These are phyloP conservation scores for Neonectria sp. DNA, from an alignment of 2,329 filamentous ascomycete genomes.

Conservation along the genomic window DNA sequence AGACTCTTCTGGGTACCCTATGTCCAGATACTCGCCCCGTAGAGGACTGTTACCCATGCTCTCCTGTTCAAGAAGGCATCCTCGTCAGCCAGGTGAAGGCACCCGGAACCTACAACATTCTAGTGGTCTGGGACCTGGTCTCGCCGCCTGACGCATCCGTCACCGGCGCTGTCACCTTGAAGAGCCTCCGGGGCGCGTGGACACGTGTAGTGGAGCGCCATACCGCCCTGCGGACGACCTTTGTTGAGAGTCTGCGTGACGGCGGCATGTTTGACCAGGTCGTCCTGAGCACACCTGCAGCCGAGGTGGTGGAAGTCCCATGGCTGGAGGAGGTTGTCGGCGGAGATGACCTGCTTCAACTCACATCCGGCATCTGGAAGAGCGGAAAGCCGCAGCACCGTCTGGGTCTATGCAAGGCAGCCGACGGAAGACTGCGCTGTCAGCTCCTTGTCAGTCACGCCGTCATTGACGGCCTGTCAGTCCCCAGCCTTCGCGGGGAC, in stretches of 20 bases:
- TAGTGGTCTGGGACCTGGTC: slow-evolving; percentile 17
- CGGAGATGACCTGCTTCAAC: slow-evolving; percentile 1
- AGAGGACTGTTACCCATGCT: slow-evolving; percentile 29
- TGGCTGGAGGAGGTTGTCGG: slow-evolving; percentile 1
- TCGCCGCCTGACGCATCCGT: not conserved
- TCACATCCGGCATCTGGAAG: not conserved
- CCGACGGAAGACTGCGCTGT: slow-evolving; percentile 25
- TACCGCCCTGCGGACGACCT: slow-evolving; percentile 16
- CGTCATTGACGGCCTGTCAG: slow-evolving; percentile 16
- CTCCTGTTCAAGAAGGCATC: slow-evolving; percentile 29
- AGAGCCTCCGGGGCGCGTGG: slow-evolving; percentile 17
- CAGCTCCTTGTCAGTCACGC: slow-evolving; percentile 26
- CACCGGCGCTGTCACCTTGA: slow-evolving; percentile 3
- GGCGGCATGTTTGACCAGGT: slow-evolving; percentile 18
- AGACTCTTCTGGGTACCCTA: slow-evolving; percentile 1
- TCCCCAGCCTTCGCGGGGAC: slow-evolving; percentile 14
- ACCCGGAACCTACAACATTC: slow-evolving; percentile 24
- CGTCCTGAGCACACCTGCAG: slow-evolving; percentile 12
- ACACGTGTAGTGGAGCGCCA: slow-evolving; percentile 20
- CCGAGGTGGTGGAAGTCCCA: slow-evolving; percentile 17
- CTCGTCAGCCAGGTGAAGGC: slow-evolving; percentile 26
- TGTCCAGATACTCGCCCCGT: not conserved
- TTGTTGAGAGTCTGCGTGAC: slow-evolving; percentile 24
- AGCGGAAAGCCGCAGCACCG: slow-evolving; percentile 17
- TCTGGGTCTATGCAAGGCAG: slow-evolving; percentile 15